Base-by-base conservation (phyloP, 148 eudicot species). In the Rhododendron vialii region DNA sequence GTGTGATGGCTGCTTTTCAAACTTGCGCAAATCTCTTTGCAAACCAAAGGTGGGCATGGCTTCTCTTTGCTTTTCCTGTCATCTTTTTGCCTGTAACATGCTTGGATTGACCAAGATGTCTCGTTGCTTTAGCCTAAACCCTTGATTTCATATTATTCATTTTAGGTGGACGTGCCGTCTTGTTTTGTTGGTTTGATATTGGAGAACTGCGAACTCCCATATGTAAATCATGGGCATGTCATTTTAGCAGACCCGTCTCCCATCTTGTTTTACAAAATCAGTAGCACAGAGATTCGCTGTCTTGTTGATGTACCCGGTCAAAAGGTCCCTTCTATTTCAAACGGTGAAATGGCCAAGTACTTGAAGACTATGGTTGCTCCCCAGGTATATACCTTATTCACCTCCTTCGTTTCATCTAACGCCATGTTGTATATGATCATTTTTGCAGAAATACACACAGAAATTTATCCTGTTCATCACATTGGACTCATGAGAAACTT, bases 231-330 rank as follows among this genome's bases (percentile, higher is more conserved):
- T 71, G 98, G 98, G 53, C 98, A 95, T 89, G 95, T 94, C 81
- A 86, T 94, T 55, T 84, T 94, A 36, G 97, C 92, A 87, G 95
- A 94, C 87, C 97, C 97, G 65, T 94, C 97, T 51, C 97, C 97
- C 20, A 91, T 93, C 87, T 84, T 94, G 83, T 93, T 93, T 87
- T 95, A 95, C 84, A 91, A 85, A 12, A 95, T 94, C 59, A 95
- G 98, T 87, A 92, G 96, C 88, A 95, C 95, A 22, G 98, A 95
- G 85, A 85, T 95, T 57, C 93, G 96, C 2, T 95, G 98, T 75
- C 90, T 95, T 80, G 98, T 95, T 84, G 98, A 95, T 88, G 93
- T 95, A 55, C 98, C 98, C n/a, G 98, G 98, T 73, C 94, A 94
- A 88, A 94, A 92, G 85, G 91, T 95, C 84, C 97, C 98, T 69